Evolutionary conservation across 352 stramenopile genomes (phyloP), one percentile per base, ranked within the genome.

Genomic region (Blastocystis sp.): DNA sequence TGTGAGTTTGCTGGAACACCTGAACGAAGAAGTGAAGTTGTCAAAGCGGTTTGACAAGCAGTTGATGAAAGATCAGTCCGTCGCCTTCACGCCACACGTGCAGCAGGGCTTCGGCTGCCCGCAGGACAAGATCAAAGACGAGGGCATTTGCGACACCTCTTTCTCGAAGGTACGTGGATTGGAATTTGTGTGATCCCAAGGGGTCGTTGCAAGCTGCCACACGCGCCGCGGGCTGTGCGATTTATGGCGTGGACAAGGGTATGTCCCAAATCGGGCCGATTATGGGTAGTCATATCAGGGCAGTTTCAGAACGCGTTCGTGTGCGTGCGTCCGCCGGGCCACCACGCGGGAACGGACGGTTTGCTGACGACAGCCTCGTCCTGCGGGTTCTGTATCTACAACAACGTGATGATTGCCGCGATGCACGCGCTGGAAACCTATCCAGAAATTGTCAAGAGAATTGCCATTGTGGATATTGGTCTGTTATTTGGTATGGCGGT

Each of bases 361-460:
- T 82, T 92, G 14, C 42, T 91, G 17, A 77, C 64, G 9, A 91
- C 90, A 54, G 90, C 91, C 4, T 82, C 68, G 48, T 94, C 91
- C 89, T 92, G 90, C 91, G 91, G 94, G 34, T 98, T 98, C 89
- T 98, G 95, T 89, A 93, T 98, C 52, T 97, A 98, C 87, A 98
- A 98, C 82, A 98, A 97, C 84, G 93, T 98, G 24, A 95, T 94
- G 57, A 92, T 97, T 64, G 95, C 93, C n/a, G 95, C 95, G 21
- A 91, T 97, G 74, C 94, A 98, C 91, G 94, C 94, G 2, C 89
- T 98, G 28, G 93, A 94, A 9, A 90, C 90, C 11, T 95, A 97
- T 81, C 89, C 91, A 1, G 89, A 93, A 21, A 87, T 91, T 34
- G 93, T 97, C 81, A 91, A 93, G 82, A 92, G 92, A 54, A 92